These are phyloP conservation scores for Metschnikowia lunata DNA, from an alignment of 805 yeast genomes.

Conservation along the genomic window DNA sequence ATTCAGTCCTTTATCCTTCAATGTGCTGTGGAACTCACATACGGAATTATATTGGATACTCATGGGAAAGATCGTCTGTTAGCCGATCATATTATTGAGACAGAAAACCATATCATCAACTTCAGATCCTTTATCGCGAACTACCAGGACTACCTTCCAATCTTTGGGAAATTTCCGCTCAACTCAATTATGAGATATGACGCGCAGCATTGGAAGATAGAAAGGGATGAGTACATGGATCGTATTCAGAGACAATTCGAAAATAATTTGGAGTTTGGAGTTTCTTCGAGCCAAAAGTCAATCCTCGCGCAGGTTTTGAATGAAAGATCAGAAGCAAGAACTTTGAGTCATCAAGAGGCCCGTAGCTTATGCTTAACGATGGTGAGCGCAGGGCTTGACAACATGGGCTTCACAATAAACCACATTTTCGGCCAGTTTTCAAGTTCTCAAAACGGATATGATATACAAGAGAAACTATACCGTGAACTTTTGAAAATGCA, in stretches of 20 bases:
- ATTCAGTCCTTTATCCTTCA: slow-evolving; percentile 50
- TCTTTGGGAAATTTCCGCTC: slow-evolving; percentile 31
- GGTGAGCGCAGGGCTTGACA: slow-evolving; percentile 78
- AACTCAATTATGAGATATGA: neutral
- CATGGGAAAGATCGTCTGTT: slow-evolving; percentile 31
- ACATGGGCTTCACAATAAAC: slow-evolving; percentile 59
- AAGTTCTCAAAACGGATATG: slow-evolving; percentile 32
- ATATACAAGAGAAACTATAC: slow-evolving; percentile 43
- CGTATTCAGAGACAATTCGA: slow-evolving; percentile 20
- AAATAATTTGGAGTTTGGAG: slow-evolving; percentile 14
- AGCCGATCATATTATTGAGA: slow-evolving; percentile 49
- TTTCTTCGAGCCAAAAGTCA: slow-evolving; percentile 25
- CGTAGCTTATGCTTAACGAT: slow-evolving; percentile 63
- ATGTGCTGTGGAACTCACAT: slow-evolving; percentile 48
- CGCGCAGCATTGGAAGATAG: slow-evolving; percentile 24
- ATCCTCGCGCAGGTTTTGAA: slow-evolving; percentile 27
- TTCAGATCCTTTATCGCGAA: slow-evolving; percentile 57
- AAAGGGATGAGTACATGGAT: slow-evolving; percentile 49
- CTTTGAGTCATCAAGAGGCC: slow-evolving; percentile 35
- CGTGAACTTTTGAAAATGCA: slow-evolving; percentile 3
- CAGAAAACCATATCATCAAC: slow-evolving; percentile 53
- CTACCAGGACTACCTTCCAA: slow-evolving; percentile 50
- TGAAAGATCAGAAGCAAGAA: neutral
- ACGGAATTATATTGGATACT: slow-evolving; percentile 47
- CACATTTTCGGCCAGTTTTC: slow-evolving; percentile 60